phyloP scores from a whole-genome alignment of 805 yeast species.

The Hanseniaspora guilliermondii region DNA sequence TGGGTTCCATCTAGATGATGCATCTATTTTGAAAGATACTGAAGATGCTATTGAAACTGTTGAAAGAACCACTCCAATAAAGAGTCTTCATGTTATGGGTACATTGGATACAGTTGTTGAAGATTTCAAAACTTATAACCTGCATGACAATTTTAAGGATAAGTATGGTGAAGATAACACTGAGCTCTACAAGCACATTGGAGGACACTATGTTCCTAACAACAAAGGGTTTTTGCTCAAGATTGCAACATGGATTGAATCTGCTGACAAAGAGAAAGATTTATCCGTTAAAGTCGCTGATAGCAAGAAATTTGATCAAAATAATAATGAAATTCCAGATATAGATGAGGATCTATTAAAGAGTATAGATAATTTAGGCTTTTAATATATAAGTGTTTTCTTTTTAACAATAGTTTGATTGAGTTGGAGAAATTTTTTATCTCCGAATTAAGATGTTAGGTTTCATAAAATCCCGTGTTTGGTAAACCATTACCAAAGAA shows the following conservation, averaged over 20 bases:
- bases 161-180: constrained; percentile 29
- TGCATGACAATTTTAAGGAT: constrained; percentile 39
- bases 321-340: constrained; percentile 16
- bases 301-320: constrained; percentile 1
- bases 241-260: constrained; percentile 27
- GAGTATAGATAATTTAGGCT: constrained; percentile 33
- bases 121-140: constrained; percentile 47
- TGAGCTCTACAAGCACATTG: constrained; percentile 60
- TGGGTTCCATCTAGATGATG: constrained; percentile 36
- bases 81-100: constrained; percentile 65
- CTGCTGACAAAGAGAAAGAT: constrained; percentile 6
- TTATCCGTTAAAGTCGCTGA: background rate
- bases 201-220: constrained; percentile 95
- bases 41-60: constrained; percentile 16
- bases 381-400: constrained; percentile 11
- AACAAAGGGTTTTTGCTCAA: constrained; percentile 36
- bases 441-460: background rate
- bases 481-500: too few species aligned
- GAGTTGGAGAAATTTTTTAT: background rate
- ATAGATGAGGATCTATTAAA: constrained; percentile 28
- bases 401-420: background rate
- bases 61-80: constrained; percentile 21
- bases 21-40: constrained; percentile 15
- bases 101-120: constrained; percentile 80
- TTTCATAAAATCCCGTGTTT: too few species aligned